Evolutionary conservation across 2,329 filamentous ascomycete genomes (phyloP), one percentile per base, ranked within the genome.

Genomic region (Botrytis sinoallii): DNA sequence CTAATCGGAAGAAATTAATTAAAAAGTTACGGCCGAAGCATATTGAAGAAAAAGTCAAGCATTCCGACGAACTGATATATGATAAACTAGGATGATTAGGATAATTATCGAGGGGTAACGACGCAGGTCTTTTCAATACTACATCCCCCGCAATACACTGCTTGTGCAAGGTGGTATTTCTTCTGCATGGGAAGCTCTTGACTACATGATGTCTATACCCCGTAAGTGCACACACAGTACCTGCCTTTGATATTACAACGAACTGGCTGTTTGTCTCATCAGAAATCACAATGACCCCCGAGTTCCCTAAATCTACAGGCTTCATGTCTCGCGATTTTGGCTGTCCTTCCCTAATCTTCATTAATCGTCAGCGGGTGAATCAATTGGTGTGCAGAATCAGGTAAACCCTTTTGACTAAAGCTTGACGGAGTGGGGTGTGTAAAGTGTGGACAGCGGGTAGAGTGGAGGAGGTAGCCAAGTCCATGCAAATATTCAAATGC

Each of bases 121-220:
- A 35, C 22, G 44, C 44, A 66, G 64, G 44, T 66, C 42, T 57
- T 48, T 38, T 35, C 22, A 18, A 48, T 66, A n/a, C 40, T 44
- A 57, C 61, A 35, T 68, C 46, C 20, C 70, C 63, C 70, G 70
- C 63, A 72, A 72, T 72, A 42, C 18, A 29, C 63, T 66, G 63
- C 40, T 66, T 35, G 48, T 68, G 48, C 48, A 57, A 67, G 46
- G 59, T 52, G 42, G 35, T 52, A 40, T 25, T 25, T 44, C 29
- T 25, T 32, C n/a, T 32, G 46, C 35, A 42, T 32, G 46, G 29
- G 48, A 42, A 72, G 38, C 48, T 67, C n/a, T 72, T 55, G n/a
- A 72, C 35, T 67, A 29, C n/a, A 48, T 71, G 42, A 9, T 29
- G 14, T 16, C 8, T 25, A 38, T 48, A 16, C 22, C 10, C 64